Evolutionary conservation across 371 early-diverging fungal species (phyloP).

Genomic region (Synchytrium microbalum): DNA sequence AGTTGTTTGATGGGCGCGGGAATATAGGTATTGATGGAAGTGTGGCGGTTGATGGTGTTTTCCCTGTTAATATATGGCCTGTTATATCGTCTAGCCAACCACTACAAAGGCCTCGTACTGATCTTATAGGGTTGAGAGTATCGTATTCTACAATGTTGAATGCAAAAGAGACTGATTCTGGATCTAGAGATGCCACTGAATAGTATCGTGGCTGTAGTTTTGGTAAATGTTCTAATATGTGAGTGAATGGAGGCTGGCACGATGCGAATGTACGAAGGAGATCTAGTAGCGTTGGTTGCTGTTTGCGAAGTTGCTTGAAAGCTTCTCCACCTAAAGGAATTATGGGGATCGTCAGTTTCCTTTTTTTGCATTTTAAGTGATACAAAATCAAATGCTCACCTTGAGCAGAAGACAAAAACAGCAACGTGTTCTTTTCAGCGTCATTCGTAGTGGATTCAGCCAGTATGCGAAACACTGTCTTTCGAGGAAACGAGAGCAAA

Average conservation of each 20-base stretch:
- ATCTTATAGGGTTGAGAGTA: constrained; percentile 29
- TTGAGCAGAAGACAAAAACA: constrained; percentile 73
- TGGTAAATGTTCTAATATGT: constrained; percentile 69
- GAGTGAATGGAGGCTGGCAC: constrained; percentile 46
- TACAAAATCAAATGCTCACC: constrained; percentile 25
- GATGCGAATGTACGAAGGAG: constrained; percentile 68
- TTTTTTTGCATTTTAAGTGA: background rate
- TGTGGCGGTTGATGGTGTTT: background rate
- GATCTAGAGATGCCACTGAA: constrained; percentile 51
- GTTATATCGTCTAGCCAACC: constrained; percentile 62
- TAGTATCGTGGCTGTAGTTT: constrained; percentile 80
- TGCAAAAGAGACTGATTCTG: constrained; percentile 56
- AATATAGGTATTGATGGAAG: constrained; percentile 39
- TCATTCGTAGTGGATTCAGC: constrained; percentile 63
- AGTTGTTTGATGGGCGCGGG: constrained; percentile 43
- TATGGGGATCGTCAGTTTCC: background rate
- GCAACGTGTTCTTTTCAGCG: constrained; percentile 58
- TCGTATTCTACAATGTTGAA: constrained; percentile 80
- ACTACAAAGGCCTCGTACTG: constrained; percentile 69
- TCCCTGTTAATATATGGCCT: background rate
- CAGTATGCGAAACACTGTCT: constrained; percentile 69
- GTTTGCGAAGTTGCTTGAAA: constrained; percentile 58
- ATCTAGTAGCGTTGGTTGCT: constrained; percentile 65
- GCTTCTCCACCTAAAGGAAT: constrained; percentile 43
- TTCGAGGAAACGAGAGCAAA: constrained; percentile 60